A percentile compares a stretch with the other conserved stretches of the same genome.
phyloP scores from a whole-genome alignment of 2,329 filamentous ascomycete genomes.

The Pseudogymnoascus sp. region DNA sequence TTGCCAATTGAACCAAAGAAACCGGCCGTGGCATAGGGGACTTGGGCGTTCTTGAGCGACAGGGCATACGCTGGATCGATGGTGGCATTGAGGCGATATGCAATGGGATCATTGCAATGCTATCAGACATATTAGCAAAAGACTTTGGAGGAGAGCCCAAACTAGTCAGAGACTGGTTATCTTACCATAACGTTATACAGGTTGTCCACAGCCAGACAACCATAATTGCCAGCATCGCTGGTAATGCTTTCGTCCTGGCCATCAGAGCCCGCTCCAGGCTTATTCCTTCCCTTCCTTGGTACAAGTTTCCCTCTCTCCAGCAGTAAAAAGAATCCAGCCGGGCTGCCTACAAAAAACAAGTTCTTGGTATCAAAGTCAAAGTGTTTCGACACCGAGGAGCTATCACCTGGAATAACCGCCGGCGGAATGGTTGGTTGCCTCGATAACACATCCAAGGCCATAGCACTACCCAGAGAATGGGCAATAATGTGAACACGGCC shows the following conservation, averaged over 20 bases:
- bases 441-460: slow-evolving; percentile 87
- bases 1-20: slow-evolving; percentile 60
- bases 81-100: slow-evolving; percentile 85
- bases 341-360: slow-evolving; percentile 83
- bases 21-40: slow-evolving; percentile 65
- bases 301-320: slow-evolving; percentile 67
- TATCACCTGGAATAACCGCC: slow-evolving; percentile 37
- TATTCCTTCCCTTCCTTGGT: slow-evolving; percentile 69
- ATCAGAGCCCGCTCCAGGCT: slow-evolving; percentile 64
- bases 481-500: slow-evolving; percentile 89
- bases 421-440: slow-evolving; percentile 74
- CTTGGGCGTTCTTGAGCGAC: slow-evolving; percentile 68
- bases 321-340: slow-evolving; percentile 85
- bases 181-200: slow-evolving; percentile 78
- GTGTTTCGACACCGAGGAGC: slow-evolving; percentile 45
- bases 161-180: slow-evolving; percentile 24
- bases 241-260: slow-evolving; percentile 53
- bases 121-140: slow-evolving; percentile 18
- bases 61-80: slow-evolving; percentile 76
- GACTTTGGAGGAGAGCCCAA: not conserved
- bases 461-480: slow-evolving; percentile 89
- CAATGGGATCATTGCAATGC: slow-evolving; percentile 64
- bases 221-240: slow-evolving; percentile 75
- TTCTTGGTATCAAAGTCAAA: slow-evolving; percentile 93
- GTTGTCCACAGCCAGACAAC: slow-evolving; percentile 90